A percentile compares a stretch with the other conserved stretches of the same genome.
These are phyloP conservation scores for Orbilia javanica DNA, from an alignment of 2,329 filamentous ascomycete genomes.

Conservation along the genomic window DNA sequence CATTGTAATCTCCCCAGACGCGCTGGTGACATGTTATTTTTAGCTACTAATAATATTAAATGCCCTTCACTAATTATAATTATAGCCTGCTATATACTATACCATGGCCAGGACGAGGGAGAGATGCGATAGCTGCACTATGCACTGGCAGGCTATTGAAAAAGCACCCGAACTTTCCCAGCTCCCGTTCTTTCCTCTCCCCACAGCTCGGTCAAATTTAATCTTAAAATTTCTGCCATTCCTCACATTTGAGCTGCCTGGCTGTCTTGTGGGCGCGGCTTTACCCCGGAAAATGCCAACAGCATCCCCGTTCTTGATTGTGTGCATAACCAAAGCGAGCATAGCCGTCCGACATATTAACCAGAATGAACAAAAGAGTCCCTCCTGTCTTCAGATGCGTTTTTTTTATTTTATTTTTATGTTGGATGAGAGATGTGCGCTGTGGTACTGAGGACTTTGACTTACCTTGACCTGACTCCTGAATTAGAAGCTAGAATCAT, in stretches of 20 bases:
- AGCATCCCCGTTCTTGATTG: constrained; percentile 28
- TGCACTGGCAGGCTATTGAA: not conserved
- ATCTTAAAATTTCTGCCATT: constrained; percentile 17
- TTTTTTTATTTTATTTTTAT: no score
- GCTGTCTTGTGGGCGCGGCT: constrained; percentile 22
- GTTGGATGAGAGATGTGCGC: not conserved
- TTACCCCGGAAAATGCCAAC: constrained; percentile 55
- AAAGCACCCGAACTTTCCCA: constrained; percentile 26
- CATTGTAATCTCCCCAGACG: constrained; percentile 28
- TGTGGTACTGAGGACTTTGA: not conserved
- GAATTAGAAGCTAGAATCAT: not conserved
- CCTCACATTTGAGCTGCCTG: not conserved
- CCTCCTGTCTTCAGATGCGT: constrained; percentile 33
- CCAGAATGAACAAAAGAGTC: constrained; percentile 30
- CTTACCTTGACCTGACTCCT: not conserved
- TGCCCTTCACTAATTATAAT: not conserved
- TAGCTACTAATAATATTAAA: constrained; percentile 28
- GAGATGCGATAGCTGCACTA: no score
- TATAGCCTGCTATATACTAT: not conserved
- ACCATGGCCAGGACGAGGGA: no score
- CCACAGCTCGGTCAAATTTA: constrained; percentile 33
- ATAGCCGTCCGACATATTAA: constrained; percentile 33
- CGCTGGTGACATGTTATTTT: constrained; percentile 38
- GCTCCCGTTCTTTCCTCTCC: constrained; percentile 9
- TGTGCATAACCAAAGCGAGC: constrained; percentile 34